Conservation (phyloP, 306 rosid genomes). For the Vicia faba region DNA sequence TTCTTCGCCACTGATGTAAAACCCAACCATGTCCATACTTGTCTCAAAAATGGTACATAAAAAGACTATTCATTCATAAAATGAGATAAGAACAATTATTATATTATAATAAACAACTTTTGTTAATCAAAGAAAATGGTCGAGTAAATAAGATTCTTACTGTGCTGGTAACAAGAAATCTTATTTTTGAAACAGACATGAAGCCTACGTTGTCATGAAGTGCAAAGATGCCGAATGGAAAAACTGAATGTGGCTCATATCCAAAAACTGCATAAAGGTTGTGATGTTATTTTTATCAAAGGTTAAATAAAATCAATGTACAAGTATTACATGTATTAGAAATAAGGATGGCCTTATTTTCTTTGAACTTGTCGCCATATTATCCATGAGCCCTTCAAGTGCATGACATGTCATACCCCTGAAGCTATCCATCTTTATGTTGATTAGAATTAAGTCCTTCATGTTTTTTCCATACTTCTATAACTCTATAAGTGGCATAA, state of each 20-base stretch:
- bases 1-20: slow-evolving; percentile 58
- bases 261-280: slow-evolving; percentile 67
- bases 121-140: neutral
- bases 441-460: no score
- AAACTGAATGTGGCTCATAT: slow-evolving; percentile 88
- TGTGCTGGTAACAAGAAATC: slow-evolving; percentile 75
- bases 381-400: no score
- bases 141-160: slow-evolving; percentile 53
- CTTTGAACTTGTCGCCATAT: no score
- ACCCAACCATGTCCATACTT: slow-evolving; percentile 93
- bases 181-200: slow-evolving; percentile 76
- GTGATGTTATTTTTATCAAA: neutral
- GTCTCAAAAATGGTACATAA: slow-evolving; percentile 80
- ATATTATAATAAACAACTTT: neutral
- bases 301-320: no score
- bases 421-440: no score
- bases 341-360: no score
- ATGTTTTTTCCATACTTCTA: no score
- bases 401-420: no score
- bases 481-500: no score
- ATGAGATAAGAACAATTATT: neutral
- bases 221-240: slow-evolving; percentile 70
- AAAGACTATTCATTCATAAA: slow-evolving; percentile 54
- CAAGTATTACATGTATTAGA: no score
- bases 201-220: slow-evolving; percentile 65